Evolutionary conservation across 495 filamentous ascomycete species (phyloP).

Genomic region (Aspergillus incahuasiensis): DNA sequence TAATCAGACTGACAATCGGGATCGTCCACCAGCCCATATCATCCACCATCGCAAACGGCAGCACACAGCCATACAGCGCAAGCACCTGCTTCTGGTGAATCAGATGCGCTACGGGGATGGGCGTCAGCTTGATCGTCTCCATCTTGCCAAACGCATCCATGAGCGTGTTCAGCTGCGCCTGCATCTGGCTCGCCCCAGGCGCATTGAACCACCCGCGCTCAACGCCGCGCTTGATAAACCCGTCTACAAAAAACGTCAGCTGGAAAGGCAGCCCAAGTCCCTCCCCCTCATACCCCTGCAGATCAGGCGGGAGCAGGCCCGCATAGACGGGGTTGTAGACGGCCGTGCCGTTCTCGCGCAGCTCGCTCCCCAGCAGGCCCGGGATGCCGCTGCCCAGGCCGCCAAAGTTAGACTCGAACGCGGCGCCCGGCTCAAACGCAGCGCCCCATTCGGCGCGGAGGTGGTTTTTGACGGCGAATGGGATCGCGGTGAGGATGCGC

Average conservation of each 20-base stretch:
- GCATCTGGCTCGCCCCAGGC: conserved; percentile 59
- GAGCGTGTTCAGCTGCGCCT: conserved; percentile 56
- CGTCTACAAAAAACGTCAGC: conserved; percentile 63
- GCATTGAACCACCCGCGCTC: conserved; percentile 56
- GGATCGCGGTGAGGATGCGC: conserved; percentile 61
- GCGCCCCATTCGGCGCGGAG: conserved; percentile 69
- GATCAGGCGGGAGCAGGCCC: conserved; percentile 53
- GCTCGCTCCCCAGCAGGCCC: conserved; percentile 28
- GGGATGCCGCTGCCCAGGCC: background rate
- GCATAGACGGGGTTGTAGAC: conserved; percentile 56
- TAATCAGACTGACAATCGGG: conserved; percentile 60
- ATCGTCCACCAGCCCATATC: conserved; percentile 73
- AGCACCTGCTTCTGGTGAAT: conserved; percentile 77
- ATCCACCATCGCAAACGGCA: conserved; percentile 69
- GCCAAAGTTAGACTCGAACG: background rate
- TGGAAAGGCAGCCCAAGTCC: conserved; percentile 64
- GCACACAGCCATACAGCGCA: conserved; percentile 63
- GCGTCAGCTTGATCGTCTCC: conserved; percentile 70
- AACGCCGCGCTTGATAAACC: conserved; percentile 61
- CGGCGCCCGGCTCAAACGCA: conserved; percentile 22
- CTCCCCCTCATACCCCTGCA: conserved; percentile 58
- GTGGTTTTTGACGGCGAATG: conserved; percentile 74
- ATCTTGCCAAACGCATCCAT: conserved; percentile 64
- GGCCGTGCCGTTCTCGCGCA: conserved; percentile 42
- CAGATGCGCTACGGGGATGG: conserved; percentile 70